Base-by-base conservation (phyloP, 805 yeast species). In the Debaryomyces prosopidis region DNA sequence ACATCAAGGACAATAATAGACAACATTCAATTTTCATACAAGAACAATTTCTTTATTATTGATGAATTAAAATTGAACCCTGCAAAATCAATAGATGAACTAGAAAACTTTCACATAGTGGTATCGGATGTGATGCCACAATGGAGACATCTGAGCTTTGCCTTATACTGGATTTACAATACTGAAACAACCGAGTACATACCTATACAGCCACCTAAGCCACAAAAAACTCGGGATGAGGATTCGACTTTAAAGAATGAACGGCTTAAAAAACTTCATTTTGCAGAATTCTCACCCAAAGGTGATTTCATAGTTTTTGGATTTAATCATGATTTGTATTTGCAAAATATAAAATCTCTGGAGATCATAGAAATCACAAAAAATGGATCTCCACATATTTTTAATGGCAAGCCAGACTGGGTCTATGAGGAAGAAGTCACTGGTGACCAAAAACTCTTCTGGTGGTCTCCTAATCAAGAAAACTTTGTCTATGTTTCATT, bases 351-450 rank as follows among this genome's bases (percentile, higher is more conserved):
- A 9, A 36, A 28, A 0, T 18, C 53, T 9, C 39, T 50, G 14
- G 52, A 59, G 9, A 47, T 62, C 2, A 55, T 45, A 0, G 71
- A 65, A 50, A 57, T 81, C 7, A 78, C 85, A 2, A 46, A 53
- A 2, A 84, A 80, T 56, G 91, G 90, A 0, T 65, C 76, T 11
- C 55, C 52, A 1, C 61, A 73, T 32, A 68, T 84, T 4, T 73
- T 76, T 47, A 83, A 87, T 53, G 96, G 89, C 2, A 82, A 75
- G 53, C 80, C 91, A 0, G 94, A 87, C 57, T 87, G 95, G 94
- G 82, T 87, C 1, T 87, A 87, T 59, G 95, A 87, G 62, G 95
- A 87, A 59, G 96, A 87, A 55, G 88, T 87, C 0, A 60, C 80
- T 7, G 77, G 74, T 0, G 56, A 66, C 14, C 88, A 84, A 50